A percentile compares a stretch with the other conserved stretches of the same genome.
phyloP scores from a whole-genome alignment of 139 green algal species.

The Chlorella sp. region DNA sequence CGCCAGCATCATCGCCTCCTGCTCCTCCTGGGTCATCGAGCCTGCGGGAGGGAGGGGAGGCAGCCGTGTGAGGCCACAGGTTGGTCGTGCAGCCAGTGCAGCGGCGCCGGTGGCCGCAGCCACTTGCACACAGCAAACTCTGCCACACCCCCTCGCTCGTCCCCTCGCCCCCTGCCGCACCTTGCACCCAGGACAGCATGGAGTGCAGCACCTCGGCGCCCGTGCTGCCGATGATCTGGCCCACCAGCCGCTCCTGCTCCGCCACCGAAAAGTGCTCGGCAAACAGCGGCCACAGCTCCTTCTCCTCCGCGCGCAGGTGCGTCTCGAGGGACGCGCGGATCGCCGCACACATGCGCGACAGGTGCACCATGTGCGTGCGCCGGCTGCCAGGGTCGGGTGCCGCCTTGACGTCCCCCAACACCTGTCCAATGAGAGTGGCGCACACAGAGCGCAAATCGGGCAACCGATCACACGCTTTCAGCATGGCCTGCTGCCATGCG shows the following conservation, averaged over 20 bases:
- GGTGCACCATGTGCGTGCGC: slow-evolving; percentile 41
- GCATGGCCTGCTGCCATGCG: background rate
- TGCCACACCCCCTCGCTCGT: too few relatives aligned
- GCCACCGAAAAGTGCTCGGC: slow-evolving; percentile 81
- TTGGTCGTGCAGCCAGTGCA: too few relatives aligned
- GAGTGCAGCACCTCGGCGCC: slow-evolving; percentile 93
- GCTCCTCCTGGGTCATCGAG: slow-evolving; percentile 76
- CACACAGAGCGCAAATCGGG: too few relatives aligned
- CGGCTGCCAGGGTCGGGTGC: slow-evolving; percentile 24
- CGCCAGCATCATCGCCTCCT: slow-evolving; percentile 78
- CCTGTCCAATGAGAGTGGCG: too few relatives aligned
- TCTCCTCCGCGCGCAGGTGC: slow-evolving; percentile 89
- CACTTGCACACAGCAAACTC: too few relatives aligned
- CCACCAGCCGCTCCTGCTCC: slow-evolving; percentile 95
- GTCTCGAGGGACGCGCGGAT: slow-evolving; percentile 82
- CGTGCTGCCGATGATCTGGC: slow-evolving; percentile 88
- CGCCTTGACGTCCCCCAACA: slow-evolving; percentile 35
- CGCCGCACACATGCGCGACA: slow-evolving; percentile 81
- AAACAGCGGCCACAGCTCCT: slow-evolving; percentile 98
- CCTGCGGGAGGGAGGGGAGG: slow-evolving; percentile 32
- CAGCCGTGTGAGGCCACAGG: too few relatives aligned
- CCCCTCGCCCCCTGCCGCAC: too few relatives aligned
- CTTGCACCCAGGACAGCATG: slow-evolving; percentile 94
- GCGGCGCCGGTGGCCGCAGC: too few relatives aligned
- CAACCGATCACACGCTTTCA: too few relatives aligned